Percentiles rank a stretch among this genome's conserved stretches.
Evolutionary conservation across 257 asterid species (phyloP).

Genomic region (Primulina eburnea): DNA sequence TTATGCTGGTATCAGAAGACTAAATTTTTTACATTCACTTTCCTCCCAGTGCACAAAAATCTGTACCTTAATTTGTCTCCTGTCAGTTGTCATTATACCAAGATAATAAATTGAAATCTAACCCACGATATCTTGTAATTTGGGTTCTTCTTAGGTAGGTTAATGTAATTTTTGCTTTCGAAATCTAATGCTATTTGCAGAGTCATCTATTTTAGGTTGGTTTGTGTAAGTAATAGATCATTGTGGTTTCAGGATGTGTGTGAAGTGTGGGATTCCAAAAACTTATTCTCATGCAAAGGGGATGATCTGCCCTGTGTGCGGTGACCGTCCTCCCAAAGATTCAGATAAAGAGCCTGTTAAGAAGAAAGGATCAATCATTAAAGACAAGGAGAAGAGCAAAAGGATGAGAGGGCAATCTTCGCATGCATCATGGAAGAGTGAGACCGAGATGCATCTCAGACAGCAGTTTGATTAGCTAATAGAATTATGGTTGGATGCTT

Average conservation of each 20-base stretch:
- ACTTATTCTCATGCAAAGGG: conserved; percentile 65
- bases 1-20: background rate
- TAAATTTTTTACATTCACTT: background rate
- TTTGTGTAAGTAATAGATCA: background rate
- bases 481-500: background rate
- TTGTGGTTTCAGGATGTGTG: conserved; percentile 62
- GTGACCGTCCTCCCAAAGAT: conserved; percentile 59
- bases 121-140: background rate
- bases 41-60: background rate
- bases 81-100: background rate
- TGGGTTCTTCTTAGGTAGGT: background rate
- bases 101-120: background rate
- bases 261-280: conserved; percentile 80
- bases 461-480: conserved; percentile 84
- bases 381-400: conserved; percentile 91
- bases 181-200: background rate
- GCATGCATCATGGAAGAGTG: conserved; percentile 96
- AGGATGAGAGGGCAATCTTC: conserved; percentile 98
- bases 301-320: conserved; percentile 78
- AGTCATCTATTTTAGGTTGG: background rate
- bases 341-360: conserved; percentile 46
- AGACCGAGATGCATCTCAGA: conserved; percentile 94
- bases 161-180: background rate
- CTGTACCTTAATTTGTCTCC: background rate
- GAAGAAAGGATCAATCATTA: conserved; percentile 71